Conservation (phyloP, 495 filamentous ascomycete species). For the Thermothielavioides terrestris region DNA sequence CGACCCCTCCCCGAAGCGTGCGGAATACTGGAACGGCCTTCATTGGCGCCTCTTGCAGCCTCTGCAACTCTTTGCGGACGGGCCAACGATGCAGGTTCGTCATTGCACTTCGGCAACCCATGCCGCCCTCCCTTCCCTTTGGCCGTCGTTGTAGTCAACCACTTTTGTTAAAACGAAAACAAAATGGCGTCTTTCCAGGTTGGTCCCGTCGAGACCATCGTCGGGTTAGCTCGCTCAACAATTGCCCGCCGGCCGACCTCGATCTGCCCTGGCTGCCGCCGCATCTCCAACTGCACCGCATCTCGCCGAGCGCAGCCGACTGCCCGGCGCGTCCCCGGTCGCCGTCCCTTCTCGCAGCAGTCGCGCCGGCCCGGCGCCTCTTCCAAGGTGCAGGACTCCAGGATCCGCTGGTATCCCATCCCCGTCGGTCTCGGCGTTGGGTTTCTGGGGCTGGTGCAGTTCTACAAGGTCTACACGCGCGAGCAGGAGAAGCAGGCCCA, state of each 20-base stretch:
- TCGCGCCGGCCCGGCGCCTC: conserved; percentile 35
- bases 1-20: too few relatives aligned
- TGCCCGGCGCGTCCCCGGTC: conserved; percentile 9
- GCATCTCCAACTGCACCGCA: not conserved
- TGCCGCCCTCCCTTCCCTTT: not conserved
- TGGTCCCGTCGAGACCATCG: conserved; percentile 13
- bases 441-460: conserved; percentile 74
- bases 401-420: conserved; percentile 92
- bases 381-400: conserved; percentile 52
- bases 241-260: conserved; percentile 11
- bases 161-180: conserved; percentile 6
- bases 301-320: conserved; percentile 10
- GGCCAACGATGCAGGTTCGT: conserved; percentile 19
- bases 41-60: conserved; percentile 1
- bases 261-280: conserved; percentile 2
- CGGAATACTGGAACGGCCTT: too few relatives aligned
- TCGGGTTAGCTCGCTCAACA: conserved; percentile 19
- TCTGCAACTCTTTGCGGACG: conserved; percentile 2
- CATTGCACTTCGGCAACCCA: not conserved
- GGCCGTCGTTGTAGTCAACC: not conserved
- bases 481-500: conserved; percentile 48
- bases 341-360: conserved; percentile 24
- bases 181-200: conserved; percentile 21
- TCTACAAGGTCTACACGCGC: conserved; percentile 64
- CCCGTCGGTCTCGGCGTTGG: conserved; percentile 82